Base-by-base conservation (phyloP, 805 yeast species). In the Trichomonascus vanleenenianus region DNA sequence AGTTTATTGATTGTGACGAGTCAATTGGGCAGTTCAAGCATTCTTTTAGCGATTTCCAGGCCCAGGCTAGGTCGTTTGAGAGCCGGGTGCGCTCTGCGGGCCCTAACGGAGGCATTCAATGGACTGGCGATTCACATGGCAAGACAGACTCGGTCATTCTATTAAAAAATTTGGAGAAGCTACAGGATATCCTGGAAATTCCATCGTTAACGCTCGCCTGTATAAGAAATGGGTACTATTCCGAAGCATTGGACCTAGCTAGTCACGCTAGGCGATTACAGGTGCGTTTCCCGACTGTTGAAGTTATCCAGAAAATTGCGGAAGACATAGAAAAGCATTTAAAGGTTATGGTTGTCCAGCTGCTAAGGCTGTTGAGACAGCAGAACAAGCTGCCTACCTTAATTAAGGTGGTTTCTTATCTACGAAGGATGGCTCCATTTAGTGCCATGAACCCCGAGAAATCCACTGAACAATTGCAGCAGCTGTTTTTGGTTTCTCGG, bases 161-260 rank as follows among this genome's bases (percentile, higher is more conserved):
- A 15, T 44, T 57, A 14, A 38, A 51, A 15, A 81, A 83, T 53
- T 74, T 87, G 57, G 88, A 82, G 50, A 76, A 79, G 34, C 71
- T 89, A 9, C 74, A 83, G 49, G 95, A 85, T 55, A 73, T 89
- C 8, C 67, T 91, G 53, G 95, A 86, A 57, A 66, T 93, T 30
- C 97, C 98, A 1, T 74, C 94, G 1, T 62, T 91, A 40, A 80
- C 91, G 30, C 74, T 80, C 40, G 79, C 89, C n/a, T 86, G 97
- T 63, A 85, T 89, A 9, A 72, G 78, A 40, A 82, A 83, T 40
- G 96, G 96, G 0, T 85, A 84, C 57, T 93, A 89, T 59, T 83
- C 87, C 30, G 95, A 88, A 57, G 88, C 96, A 8, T 73, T 91
- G 31, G 95, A 91, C 60, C 75, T 91, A 11, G 83, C 88, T 10